Percentiles rank a stretch among this genome's conserved stretches.
Conservation (phyloP, 345 rosid species). For the Ceriops tagal region DNA sequence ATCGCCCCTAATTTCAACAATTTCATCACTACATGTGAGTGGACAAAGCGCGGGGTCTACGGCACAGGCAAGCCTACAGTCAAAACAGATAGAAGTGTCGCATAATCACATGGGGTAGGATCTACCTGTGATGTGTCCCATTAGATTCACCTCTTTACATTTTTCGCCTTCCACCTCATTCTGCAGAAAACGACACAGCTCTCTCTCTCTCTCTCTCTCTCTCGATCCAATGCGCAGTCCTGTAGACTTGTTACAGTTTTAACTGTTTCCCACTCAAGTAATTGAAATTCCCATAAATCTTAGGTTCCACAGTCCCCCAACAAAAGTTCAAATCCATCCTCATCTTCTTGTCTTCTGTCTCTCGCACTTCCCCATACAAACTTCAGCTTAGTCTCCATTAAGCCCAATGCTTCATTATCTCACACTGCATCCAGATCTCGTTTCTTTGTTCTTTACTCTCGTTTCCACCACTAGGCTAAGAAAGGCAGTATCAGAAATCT, state of each 20-base stretch:
- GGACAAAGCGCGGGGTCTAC: not conserved
- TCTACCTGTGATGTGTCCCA: conserved; percentile 9
- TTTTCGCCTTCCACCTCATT: not conserved
- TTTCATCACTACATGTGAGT: no score
- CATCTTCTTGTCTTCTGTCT: conserved; percentile 27
- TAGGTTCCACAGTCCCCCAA: conserved; percentile 24
- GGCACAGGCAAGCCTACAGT: not conserved
- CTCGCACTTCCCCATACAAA: conserved; percentile 13
- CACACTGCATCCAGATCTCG: conserved; percentile 29
- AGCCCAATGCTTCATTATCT: not conserved
- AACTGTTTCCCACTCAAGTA: not conserved
- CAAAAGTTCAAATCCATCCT: conserved; percentile 30
- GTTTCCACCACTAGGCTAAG: not conserved
- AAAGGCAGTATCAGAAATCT: conserved; percentile 1
- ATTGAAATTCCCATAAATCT: conserved; percentile 11
- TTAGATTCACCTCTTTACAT: not conserved
- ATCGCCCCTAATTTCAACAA: no score
- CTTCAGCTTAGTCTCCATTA: conserved; percentile 6
- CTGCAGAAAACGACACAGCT: not conserved
- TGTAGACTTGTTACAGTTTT: not conserved
- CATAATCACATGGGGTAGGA: conserved; percentile 8
- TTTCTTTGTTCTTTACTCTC: conserved; percentile 3
- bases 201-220: not conserved
- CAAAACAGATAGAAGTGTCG: conserved; percentile 9
- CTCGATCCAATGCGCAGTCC: not conserved